These are phyloP conservation scores for Glycine latifolia DNA, from an alignment of 306 rosid genomes.

Conservation along the genomic window DNA sequence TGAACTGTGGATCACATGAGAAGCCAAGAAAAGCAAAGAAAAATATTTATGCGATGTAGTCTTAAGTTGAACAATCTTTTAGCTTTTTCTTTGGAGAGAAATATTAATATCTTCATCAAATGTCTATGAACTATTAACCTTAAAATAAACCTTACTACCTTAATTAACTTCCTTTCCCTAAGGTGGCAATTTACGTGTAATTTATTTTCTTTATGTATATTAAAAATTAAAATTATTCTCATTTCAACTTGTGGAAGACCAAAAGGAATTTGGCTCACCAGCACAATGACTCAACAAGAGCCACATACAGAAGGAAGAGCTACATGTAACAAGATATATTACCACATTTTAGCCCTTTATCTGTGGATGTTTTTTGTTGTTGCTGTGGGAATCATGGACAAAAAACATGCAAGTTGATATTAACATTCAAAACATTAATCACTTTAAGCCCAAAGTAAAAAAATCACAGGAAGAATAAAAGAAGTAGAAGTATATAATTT, in stretches of 20 bases:
- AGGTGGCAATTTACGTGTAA: background rate
- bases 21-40: background rate
- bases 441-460: background rate
- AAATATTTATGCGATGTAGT: background rate
- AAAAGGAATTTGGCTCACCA: constrained; percentile 7
- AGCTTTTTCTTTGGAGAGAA: background rate
- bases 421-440: constrained; percentile 15
- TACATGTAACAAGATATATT: background rate
- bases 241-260: background rate
- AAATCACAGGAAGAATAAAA: background rate
- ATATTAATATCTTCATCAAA: background rate
- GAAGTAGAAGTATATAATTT: background rate
- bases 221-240: background rate
- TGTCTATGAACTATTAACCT: background rate
- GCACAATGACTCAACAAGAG: background rate
- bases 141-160: background rate
- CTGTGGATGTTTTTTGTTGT: background rate
- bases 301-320: background rate
- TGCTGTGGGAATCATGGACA: background rate
- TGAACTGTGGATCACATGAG: background rate
- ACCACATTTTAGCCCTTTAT: background rate
- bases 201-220: background rate
- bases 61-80: background rate
- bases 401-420: background rate
- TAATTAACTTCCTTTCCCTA: background rate